Evolutionary conservation across 164 flowering plant species (phyloP).

Genomic region (Stephania japonica): DNA sequence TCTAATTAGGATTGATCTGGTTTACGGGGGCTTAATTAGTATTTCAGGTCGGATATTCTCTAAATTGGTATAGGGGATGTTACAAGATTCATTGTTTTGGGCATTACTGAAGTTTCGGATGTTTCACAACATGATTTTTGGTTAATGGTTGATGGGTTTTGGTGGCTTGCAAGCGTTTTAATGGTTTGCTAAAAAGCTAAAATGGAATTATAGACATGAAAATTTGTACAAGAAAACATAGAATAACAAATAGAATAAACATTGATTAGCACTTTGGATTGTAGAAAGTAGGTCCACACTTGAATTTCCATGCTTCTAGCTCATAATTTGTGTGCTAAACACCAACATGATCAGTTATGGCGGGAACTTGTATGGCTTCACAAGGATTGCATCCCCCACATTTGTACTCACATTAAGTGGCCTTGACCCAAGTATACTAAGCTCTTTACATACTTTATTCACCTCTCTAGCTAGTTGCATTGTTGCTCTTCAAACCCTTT

Average conservation of each 20-base stretch:
- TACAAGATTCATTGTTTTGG: no score
- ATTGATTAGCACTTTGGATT: slow-evolving; percentile 32
- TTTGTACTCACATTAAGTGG: slow-evolving; percentile 56
- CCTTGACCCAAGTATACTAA: slow-evolving; percentile 43
- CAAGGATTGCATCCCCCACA: slow-evolving; percentile 59
- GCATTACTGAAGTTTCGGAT: no score
- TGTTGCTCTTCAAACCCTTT: slow-evolving; percentile 13
- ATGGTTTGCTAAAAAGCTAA: no score
- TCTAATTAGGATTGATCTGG: no score
- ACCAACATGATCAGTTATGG: slow-evolving; percentile 22
- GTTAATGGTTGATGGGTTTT: no score
- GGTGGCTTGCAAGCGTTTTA: no score
- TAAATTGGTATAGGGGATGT: no score
- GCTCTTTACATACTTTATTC: slow-evolving; percentile 18
- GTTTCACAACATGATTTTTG: no score
- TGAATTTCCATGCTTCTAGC: slow-evolving; percentile 74
- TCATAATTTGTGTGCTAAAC: slow-evolving; percentile 49
- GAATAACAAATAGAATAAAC: no score
- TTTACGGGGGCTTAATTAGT: no score
- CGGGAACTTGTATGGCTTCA: slow-evolving; percentile 48
- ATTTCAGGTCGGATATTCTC: no score
- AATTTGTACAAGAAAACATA: not conserved
- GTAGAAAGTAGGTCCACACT: slow-evolving; percentile 45
- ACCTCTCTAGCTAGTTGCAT: slow-evolving; percentile 2
- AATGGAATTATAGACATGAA: not conserved